Base-by-base conservation (phyloP, 176 grass and related monocot genomes). In the Typha latifolia region DNA sequence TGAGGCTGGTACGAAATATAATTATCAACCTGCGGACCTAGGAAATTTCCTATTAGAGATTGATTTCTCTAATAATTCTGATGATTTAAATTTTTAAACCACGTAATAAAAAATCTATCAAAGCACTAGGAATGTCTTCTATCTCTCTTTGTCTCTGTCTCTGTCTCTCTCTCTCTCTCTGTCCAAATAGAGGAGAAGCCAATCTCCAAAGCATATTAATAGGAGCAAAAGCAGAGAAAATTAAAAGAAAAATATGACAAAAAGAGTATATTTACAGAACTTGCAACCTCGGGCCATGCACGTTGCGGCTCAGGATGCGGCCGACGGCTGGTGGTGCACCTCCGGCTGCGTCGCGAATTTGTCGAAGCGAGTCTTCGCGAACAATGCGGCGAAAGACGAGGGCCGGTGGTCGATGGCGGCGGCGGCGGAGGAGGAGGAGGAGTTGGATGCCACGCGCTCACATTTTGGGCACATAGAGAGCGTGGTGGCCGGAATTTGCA, bases 401-500 rank as follows among this genome's bases (percentile, higher is more conserved):
- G 57, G 57, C 21, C 57, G 20, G 5, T 61, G 57, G 10, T 61
- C 57, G 21, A 23, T 19, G 57, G 21, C 57, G 11, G 19, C 11
- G 6, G 57, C 3, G 57, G 57, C n/a, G 6, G 57, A 10, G 27
- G 57, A 12, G 57, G 56, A 18, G 5, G 57, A 10, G 21, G 56
- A 61, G 18, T 19, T 61, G n/a, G 57, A 61, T 3, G 57, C 10
- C 20, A 61, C 57, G 57, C 57, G 57, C 57, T 61, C 57, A n/a
- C 57, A 61, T 4, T 19, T 12, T 2, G 57, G 57, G 57, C 57
- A 61, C 57, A 61, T 23, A 23, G 57, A 61, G 57, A 61, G 57
- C 20, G 57, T 61, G 19, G 57, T 61, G 21, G 57, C 57, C 18
- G 57, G 57, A 4, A 61, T 19, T 19, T 61, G 82, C 89, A 87